Evolutionary conservation across 1,284 basidiomycete species (phyloP).

Genomic region (Veloboletus limbatus): DNA sequence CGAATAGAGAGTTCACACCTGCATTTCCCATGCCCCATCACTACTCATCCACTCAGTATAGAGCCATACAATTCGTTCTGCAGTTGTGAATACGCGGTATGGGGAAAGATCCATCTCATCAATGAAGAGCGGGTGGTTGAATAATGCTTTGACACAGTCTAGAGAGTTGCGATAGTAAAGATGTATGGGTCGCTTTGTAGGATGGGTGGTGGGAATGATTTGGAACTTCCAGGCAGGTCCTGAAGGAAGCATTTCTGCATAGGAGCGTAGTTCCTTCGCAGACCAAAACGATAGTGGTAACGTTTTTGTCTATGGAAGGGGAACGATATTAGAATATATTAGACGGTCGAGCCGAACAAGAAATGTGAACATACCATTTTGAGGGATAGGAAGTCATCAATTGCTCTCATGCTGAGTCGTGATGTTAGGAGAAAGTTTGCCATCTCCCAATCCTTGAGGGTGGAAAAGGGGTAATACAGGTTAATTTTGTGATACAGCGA

Average conservation of each 20-base stretch:
- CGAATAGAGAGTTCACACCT: slow-evolving; percentile 2
- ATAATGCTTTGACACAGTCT: not conserved
- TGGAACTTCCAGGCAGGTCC: not conserved
- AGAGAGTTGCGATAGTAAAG: not conserved
- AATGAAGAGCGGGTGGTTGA: not conserved
- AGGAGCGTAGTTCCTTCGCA: not conserved
- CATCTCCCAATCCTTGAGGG: not conserved
- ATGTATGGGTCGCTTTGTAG: not conserved
- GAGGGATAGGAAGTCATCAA: not conserved
- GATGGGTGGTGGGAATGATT: not conserved
- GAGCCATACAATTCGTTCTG: not conserved
- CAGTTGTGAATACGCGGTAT: not conserved
- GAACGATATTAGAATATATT: no score
- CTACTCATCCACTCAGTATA: slow-evolving; percentile 7
- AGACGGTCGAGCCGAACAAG: no score
- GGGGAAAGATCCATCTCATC: not conserved
- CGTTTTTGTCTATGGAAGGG: not conserved
- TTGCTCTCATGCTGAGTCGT: not conserved
- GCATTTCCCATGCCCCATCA: slow-evolving; percentile 4
- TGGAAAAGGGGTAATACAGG: not conserved
- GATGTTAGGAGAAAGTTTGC: not conserved
- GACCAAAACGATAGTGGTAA: not conserved
- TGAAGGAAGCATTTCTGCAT: not conserved
- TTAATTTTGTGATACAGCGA: not conserved
- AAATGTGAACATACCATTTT: not conserved